These are phyloP conservation scores for Neurospora sp. DNA, from an alignment of 2,329 filamentous ascomycete genomes.

Conservation along the genomic window DNA sequence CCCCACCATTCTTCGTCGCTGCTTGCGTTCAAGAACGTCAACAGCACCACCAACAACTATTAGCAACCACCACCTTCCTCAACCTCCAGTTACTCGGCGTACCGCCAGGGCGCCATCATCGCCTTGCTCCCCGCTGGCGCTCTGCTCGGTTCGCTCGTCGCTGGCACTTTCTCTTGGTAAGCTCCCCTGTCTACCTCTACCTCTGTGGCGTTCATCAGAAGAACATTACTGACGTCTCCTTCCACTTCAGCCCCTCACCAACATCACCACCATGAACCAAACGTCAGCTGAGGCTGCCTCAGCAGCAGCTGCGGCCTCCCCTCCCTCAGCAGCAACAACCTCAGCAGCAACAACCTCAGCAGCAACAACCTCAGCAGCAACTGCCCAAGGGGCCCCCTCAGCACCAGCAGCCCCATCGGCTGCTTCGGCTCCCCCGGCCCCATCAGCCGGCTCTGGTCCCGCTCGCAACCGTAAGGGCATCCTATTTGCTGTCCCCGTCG, in stretches of 20 bases:
- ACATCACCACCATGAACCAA: not conserved
- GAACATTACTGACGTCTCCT: not conserved
- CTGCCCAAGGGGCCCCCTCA: not conserved
- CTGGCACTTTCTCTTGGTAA: not conserved
- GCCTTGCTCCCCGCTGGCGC: not conserved
- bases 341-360: not conserved
- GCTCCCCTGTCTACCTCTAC: not conserved
- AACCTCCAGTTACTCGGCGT: not conserved
- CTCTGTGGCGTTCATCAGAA: not conserved
- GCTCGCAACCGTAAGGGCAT: not conserved
- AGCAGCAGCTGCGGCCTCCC: too few species aligned
- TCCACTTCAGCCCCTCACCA: not conserved
- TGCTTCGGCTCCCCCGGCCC: not conserved
- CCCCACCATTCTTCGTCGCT: not conserved
- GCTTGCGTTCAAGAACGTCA: not conserved
- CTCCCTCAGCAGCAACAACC: not conserved
- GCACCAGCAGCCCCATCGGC: not conserved
- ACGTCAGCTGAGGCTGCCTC: not conserved
- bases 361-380: not conserved
- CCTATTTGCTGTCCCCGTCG: not conserved
- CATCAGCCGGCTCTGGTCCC: not conserved
- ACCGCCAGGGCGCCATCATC: not conserved
- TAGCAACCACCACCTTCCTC: not conserved
- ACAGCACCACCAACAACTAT: not conserved
- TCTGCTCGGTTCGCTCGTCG: not conserved